Conservation (phyloP, 2,329 filamentous ascomycete genomes). For the Coniochaeta sp. region DNA sequence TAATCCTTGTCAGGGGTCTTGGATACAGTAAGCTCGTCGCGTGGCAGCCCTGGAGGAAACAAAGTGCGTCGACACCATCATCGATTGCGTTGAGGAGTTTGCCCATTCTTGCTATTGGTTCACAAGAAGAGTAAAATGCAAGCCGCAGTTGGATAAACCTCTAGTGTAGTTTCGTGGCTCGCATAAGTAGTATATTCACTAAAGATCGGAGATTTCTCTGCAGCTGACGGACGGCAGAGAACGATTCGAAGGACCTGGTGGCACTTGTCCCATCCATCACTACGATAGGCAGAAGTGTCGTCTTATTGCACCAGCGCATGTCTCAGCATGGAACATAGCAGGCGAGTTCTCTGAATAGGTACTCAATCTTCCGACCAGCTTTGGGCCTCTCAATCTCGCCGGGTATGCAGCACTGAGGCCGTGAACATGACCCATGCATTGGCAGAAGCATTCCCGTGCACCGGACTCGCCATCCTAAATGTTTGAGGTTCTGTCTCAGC, state of each 20-base stretch:
- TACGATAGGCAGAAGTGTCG: not conserved
- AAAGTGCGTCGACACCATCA: not conserved
- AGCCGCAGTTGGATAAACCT: not conserved
- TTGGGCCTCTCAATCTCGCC: not conserved
- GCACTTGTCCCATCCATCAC: not conserved
- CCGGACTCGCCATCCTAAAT: not conserved
- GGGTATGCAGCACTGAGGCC: not conserved
- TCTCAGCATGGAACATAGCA: not conserved
- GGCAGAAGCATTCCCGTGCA: not conserved
- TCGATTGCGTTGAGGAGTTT: not conserved
- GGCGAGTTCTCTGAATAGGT: not conserved
- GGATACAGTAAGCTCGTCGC: not conserved
- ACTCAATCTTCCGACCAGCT: not conserved
- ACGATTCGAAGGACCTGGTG: not conserved
- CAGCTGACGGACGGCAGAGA: not conserved
- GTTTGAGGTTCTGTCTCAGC: not conserved
- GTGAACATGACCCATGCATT: not conserved
- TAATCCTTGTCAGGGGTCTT: not conserved
- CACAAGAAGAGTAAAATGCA: not conserved
- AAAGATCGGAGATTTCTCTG: not conserved
- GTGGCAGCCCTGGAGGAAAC: not conserved
- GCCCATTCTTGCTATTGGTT: not conserved
- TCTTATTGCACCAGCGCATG: not conserved
- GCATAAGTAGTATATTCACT: not conserved
- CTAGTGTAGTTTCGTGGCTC: not conserved